Conservation (phyloP, 768 basidiomycete species). For the Pleurotus ostreatus region DNA sequence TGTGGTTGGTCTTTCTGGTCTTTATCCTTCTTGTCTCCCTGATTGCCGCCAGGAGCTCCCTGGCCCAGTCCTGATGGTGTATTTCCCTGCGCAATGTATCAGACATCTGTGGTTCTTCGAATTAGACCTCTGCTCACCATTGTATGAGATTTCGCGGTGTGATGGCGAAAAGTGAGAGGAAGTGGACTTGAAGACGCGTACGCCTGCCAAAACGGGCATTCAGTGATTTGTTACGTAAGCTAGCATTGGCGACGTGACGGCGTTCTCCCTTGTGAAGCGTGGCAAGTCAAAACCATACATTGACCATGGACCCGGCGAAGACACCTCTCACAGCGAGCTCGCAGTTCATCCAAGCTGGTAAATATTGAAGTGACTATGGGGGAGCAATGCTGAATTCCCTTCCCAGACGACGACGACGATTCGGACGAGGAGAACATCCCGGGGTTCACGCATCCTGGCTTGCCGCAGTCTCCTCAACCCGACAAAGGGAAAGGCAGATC, state of each 20-base stretch:
- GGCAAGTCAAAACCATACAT: conserved; percentile 24
- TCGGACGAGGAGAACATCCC: conserved; percentile 80
- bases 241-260: conserved; percentile 16
- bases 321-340: conserved; percentile 61
- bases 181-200: conserved; percentile 42
- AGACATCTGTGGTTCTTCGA: neutral
- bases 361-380: conserved; percentile 4
- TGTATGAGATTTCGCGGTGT: conserved; percentile 20
- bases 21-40: conserved; percentile 38
- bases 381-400: neutral
- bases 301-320: conserved; percentile 35
- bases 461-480: conserved; percentile 36
- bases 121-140: conserved; percentile 22
- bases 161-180: neutral
- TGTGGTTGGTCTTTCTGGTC: conserved; percentile 48
- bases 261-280: conserved; percentile 16
- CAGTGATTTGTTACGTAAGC: conserved; percentile 4
- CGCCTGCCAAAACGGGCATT: conserved; percentile 28
- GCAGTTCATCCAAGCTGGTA: conserved; percentile 80
- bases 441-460: conserved; percentile 64
- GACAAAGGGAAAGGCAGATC: conserved; percentile 76
- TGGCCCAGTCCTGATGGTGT: conserved; percentile 52
- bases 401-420: conserved; percentile 74
- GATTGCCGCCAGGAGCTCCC: conserved; percentile 29
- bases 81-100: conserved; percentile 53